Evolutionary conservation across 345 rosid genomes (phyloP).

Genomic region (Mangifera indica): DNA sequence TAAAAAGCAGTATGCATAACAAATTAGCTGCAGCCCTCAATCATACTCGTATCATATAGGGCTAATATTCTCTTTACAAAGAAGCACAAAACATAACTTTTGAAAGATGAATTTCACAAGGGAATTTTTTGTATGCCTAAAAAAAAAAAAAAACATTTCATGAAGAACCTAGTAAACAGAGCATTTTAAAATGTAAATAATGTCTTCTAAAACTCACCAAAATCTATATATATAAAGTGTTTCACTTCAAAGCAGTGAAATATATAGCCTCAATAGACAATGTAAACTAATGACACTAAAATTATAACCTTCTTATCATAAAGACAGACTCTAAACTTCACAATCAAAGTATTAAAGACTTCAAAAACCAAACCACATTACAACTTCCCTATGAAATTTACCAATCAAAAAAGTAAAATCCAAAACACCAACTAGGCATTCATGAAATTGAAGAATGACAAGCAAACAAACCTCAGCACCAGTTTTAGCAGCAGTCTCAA

Average conservation of each 20-base stretch:
- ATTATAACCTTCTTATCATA: not conserved
- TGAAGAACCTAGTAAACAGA: not conserved
- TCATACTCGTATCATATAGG: not conserved
- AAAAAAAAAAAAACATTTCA: not conserved
- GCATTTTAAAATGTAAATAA: too few species aligned
- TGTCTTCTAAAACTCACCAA: not conserved
- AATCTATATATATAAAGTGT: too few species aligned
- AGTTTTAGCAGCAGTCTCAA: slow-evolving; percentile 77
- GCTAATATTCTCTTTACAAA: not conserved
- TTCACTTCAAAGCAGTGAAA: not conserved
- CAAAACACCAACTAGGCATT: not conserved
- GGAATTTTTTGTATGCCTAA: not conserved
- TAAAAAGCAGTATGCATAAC: not conserved
- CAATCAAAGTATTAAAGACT: not conserved
- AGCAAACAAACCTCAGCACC: slow-evolving; percentile 67
- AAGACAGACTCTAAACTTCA: not conserved
- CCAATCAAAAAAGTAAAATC: not conserved
- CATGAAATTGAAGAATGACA: too few species aligned
- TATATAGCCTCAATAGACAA: not conserved
- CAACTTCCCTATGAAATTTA: not conserved
- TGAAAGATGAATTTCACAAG: not conserved
- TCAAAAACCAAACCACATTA: not conserved
- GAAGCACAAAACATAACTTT: not conserved
- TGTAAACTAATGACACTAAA: not conserved
- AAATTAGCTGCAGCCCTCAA: not conserved